Base-by-base conservation (phyloP, 2,329 filamentous ascomycete species). In the Aspergillus sp. region DNA sequence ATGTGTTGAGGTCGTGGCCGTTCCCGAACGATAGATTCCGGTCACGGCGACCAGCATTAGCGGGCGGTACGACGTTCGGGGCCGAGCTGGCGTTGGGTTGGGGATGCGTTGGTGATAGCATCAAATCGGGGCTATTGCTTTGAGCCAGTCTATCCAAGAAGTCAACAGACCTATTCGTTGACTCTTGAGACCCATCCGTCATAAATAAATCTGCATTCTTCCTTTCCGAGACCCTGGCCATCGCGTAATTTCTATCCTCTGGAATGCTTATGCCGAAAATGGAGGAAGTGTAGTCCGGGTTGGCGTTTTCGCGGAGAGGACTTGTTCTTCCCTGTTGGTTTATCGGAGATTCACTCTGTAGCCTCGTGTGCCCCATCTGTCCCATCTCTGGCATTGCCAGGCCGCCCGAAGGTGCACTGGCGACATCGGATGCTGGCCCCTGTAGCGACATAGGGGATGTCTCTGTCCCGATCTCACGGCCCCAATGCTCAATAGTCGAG, bases 1-100 rank as follows among this genome's bases (percentile, higher is more conserved):
- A 10, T 11, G n/a, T 34, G 5, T 28, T 26, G 12, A 36, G 15
- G 12, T 35, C 31, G 8, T 34, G 27, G 10, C 15, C 31, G 10
- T 26, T 35, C 15, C 45, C 38, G 1, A 37, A 31, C 15, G 39
- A 25, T 5, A 32, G 20, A 8, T 49, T 32, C 8, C 35, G 39
- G 14, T 50, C 48, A 33, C 30, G 41, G 7, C 35, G 24, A 14
- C 34, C 11, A 17, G 36, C 39, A 5, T 36, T 36, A 6, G 40
- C 26, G 26, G 45, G 42, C 38, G 47, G 40, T 4, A 41, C 16
- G 27, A 50, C 53, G 8, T 52, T 51, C 5, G 40, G 42, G n/a
- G 52, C 45, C 1, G 57, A 58, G n/a, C 58, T 54, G 3, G 56
- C 49, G 0, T 54, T 57, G 12, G 41, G 52, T 30, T 58, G 53